Base-by-base conservation (phyloP, 345 rosid species). In the Geranium brycei region DNA sequence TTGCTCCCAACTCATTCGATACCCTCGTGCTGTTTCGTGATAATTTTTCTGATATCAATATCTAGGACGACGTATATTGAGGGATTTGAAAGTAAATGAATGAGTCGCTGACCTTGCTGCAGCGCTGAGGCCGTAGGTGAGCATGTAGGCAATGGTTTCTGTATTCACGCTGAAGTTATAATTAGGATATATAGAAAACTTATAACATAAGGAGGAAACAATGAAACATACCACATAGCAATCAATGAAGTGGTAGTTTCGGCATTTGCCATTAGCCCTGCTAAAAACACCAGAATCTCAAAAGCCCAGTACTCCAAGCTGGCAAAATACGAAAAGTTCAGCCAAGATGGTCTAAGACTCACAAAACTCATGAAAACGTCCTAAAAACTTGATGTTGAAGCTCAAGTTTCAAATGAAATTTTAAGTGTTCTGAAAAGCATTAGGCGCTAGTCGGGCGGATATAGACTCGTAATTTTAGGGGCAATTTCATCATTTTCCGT, bases 261-360 rank as follows among this genome's bases (percentile, higher is more conserved):
- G 0, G 96, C 71, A 63, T 88, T 76, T 0, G 87, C 80, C 91
- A 86, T 86, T 62, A 76, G 1, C 70, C 93, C 88, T 57, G 97
- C 96, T 28, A 88, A 55, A 63, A 91, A 69, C 67, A 91, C 95
- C 61, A 91, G 80, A 62, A 85, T 64, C 85, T 88, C 96, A 47
- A 82, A 85, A 17, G 93, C 93, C 97, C 97, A 83, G 28, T 72
- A 81, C 72, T 85, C 96, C 79, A 91, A 75, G 69, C 97, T 81
- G 69, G 53, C 14, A 64, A 51, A 51, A 69, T 53, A 59, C 60
- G 13, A n/a, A n/a, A n/a, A n/a, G n/a, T n/a, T n/a, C n/a, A n/a
- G n/a, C n/a, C n/a, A n/a, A n/a, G n/a, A n/a, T n/a, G n/a, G n/a
- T n/a, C n/a, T n/a, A n/a, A n/a, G n/a, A n/a, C n/a, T n/a, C n/a